Evolutionary conservation across 306 rosid species (phyloP).

Genomic region (Cicer arietinum): DNA sequence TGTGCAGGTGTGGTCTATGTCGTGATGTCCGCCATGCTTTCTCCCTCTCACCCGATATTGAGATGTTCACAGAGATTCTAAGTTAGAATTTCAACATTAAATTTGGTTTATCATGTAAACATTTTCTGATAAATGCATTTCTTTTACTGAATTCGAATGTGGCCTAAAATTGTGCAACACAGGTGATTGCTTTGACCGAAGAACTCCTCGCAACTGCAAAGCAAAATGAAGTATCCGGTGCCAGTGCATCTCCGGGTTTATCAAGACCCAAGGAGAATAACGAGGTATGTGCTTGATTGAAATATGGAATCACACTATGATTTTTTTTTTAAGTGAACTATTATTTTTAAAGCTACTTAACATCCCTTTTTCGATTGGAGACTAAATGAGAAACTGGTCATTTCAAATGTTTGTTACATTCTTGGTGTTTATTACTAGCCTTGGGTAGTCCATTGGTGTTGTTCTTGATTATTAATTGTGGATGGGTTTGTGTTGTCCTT

Average conservation of each 20-base stretch:
- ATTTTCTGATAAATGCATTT: conserved; percentile 31
- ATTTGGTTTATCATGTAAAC: conserved; percentile 50
- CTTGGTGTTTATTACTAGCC: not conserved
- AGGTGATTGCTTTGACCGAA: conserved; percentile 91
- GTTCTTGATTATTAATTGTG: not conserved
- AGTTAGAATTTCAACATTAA: conserved; percentile 65
- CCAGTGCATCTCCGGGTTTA: conserved; percentile 54
- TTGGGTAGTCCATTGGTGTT: not conserved
- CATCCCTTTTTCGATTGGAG: not conserved
- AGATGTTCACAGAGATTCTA: conserved; percentile 77
- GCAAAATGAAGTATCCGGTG: conserved; percentile 66
- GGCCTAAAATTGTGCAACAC: conserved; percentile 61
- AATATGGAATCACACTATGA: conserved; percentile 1
- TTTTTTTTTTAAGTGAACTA: not conserved
- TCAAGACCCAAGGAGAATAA: conserved; percentile 50
- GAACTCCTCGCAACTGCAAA: conserved; percentile 90
- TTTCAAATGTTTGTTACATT: conserved; percentile 14
- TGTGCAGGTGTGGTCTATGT: conserved; percentile 91
- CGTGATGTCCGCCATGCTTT: conserved; percentile 78
- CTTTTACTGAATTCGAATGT: conserved; percentile 46
- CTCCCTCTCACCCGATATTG: conserved; percentile 72
- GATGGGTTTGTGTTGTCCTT: not conserved
- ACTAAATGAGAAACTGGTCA: not conserved
- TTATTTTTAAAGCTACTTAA: conserved; percentile 1
- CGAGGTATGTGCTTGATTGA: conserved; percentile 48